Base-by-base conservation (phyloP, 371 early-diverging fungal species). In the Apophysomyces elegans region DNA sequence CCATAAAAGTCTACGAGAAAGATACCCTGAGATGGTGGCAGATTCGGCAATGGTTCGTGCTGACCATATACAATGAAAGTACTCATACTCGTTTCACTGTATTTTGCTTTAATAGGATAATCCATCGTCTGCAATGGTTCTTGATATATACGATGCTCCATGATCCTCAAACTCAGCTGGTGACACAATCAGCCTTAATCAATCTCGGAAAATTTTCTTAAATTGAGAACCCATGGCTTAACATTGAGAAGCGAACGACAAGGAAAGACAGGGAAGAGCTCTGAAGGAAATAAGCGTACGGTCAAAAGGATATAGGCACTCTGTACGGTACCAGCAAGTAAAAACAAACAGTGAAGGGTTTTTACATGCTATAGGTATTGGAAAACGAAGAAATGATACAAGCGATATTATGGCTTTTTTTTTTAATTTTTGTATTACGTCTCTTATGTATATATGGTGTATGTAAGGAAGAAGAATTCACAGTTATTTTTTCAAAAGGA, bases 91-190 rank as follows among this genome's bases (percentile, higher is more conserved):
- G 43, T 39, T 64, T 18, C 39, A 5, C 16, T 37, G 59, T 39
- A 8, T 36, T 61, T 21, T 26, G 5, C 63, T 60, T 43, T 68
- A 44, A 18, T 56, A 76, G 81, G 81, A 56, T 76, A 14, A 56
- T 71, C 26, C 76, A 80, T 59, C 41, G 78, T 35, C 64, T 80
- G 18, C 78, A 80, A 58, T 80, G 81, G 81, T 68, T 74, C 4
- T 62, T 78, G 62, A 71, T 75, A 32, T 80, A 78, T 46, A 72
- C 81, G 1, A 77, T 80, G 69, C 50, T 80, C 7, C 75, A 78
- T 66, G 81, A 80, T 58, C 78, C 81, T 9, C 62, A 67, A 39
- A 67, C 71, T 39, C 69, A 69, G n/a, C 35, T 80, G 57, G 78
- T 80, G 11, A 76, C 81, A 60, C 58, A 37, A 16, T 44, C 74